A percentile compares a stretch with the other conserved stretches of the same genome.
phyloP scores from a whole-genome alignment of 805 yeast genomes.

The Hermanozyma aechmeae region DNA sequence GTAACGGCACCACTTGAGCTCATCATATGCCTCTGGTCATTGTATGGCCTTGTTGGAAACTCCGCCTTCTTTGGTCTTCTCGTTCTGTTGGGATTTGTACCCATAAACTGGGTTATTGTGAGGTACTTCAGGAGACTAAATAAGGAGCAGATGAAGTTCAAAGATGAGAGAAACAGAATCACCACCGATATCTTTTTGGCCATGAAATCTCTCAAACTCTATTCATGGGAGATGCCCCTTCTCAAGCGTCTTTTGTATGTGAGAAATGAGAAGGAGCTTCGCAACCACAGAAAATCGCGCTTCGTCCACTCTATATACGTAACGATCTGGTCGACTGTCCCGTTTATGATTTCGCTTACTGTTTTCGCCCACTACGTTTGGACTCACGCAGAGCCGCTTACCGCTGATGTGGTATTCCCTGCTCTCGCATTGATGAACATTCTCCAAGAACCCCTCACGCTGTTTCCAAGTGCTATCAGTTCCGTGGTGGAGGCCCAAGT shows the following conservation, averaged over 20 bases:
- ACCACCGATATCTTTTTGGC: constrained; percentile 15
- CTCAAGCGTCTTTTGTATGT: constrained; percentile 10
- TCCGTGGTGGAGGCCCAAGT: constrained; percentile 51
- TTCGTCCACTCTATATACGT: constrained; percentile 31
- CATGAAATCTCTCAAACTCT: constrained; percentile 17
- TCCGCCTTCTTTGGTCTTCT: constrained; percentile 13
- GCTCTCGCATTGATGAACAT: constrained; percentile 53
- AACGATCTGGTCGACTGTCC: constrained; percentile 58
- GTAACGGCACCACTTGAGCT: constrained; percentile 10
- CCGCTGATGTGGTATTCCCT: constrained; percentile 65
- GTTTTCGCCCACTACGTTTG: constrained; percentile 40
- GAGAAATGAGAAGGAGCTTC: constrained; percentile 14
- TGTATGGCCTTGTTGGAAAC: constrained; percentile 14
- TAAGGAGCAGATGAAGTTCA: constrained; percentile 8
- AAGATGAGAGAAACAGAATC: constrained; percentile 13
- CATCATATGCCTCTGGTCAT: constrained; percentile 11
- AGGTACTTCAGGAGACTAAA: constrained; percentile 8
- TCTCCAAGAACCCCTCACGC: constrained; percentile 48
- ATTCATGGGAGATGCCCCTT: constrained; percentile 20
- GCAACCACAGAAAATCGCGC: too few relatives aligned
- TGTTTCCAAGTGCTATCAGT: constrained; percentile 49
- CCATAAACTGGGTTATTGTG: constrained; percentile 11
- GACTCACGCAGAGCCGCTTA: constrained; percentile 47
- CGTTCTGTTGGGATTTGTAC: constrained; percentile 10
- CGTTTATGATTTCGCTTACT: constrained; percentile 54